phyloP scores from a whole-genome alignment of 805 yeast species.

The Teunomyces pallodes region DNA sequence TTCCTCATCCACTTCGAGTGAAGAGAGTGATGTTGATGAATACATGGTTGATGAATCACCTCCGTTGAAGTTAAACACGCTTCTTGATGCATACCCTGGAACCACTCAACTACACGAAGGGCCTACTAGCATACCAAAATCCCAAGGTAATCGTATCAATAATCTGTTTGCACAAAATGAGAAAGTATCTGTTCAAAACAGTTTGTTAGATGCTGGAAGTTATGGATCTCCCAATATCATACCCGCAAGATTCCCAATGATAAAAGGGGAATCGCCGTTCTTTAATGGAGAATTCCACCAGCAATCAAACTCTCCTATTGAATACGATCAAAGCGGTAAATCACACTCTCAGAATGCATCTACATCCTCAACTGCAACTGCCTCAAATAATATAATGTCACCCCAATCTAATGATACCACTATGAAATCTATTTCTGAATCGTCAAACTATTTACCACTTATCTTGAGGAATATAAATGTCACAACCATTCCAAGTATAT shows the following conservation, averaged over 20 bases:
- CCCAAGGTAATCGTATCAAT: background rate
- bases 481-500: constrained; percentile 56
- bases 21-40: constrained; percentile 41
- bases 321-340: constrained; percentile 4
- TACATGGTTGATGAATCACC: constrained; percentile 20
- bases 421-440: constrained; percentile 21
- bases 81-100: constrained; percentile 11
- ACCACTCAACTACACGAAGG: constrained; percentile 2
- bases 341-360: constrained; percentile 1
- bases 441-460: constrained; percentile 66
- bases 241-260: constrained; percentile 10
- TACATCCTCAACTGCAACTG: background rate
- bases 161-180: background rate
- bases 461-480: constrained; percentile 63
- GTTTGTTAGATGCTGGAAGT: constrained; percentile 10
- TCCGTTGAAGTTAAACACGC: constrained; percentile 27
- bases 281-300: constrained; percentile 11
- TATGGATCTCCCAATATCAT: constrained; percentile 16
- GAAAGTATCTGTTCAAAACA: constrained; percentile 5
- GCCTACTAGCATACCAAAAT: background rate
- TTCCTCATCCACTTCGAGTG: constrained; percentile 10
- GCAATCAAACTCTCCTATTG: constrained; percentile 16
- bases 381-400: background rate
- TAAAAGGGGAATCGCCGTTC: constrained; percentile 19
- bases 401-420: constrained; percentile 1